Percentiles rank a stretch among this genome's conserved stretches.
These are phyloP conservation scores for Phyllosticta capitalensis DNA, from an alignment of 2,329 filamentous ascomycete species.

Conservation along the genomic window DNA sequence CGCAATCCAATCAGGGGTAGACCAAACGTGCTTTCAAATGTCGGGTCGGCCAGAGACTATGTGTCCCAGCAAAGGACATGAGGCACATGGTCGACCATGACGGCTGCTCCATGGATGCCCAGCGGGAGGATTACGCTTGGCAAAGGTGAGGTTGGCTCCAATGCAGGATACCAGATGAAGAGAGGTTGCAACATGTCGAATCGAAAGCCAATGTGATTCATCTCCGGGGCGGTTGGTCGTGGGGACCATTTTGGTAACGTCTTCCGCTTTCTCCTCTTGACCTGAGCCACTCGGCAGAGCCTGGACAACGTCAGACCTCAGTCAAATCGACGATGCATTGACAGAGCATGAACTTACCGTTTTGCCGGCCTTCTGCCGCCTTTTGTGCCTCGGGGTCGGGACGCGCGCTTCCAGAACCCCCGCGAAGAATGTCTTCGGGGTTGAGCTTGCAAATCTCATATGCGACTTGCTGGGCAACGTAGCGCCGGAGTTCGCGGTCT, in stretches of 20 bases:
- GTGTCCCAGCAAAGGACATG: background rate
- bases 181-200: background rate
- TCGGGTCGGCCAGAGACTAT: background rate
- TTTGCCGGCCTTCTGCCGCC: conserved; percentile 36
- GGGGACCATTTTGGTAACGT: conserved; percentile 26
- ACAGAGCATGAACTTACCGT: conserved; percentile 13
- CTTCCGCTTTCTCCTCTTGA: conserved; percentile 27
- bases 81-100: background rate
- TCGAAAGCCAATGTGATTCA: background rate
- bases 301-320: background rate
- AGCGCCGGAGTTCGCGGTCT: conserved; percentile 63
- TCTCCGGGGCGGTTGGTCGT: conserved; percentile 31
- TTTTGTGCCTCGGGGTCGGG: conserved; percentile 39
- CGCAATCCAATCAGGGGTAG: background rate
- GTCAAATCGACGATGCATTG: conserved; percentile 1
- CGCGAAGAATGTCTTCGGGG: conserved; percentile 36
- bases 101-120: background rate
- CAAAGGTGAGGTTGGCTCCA: too few relatives aligned
- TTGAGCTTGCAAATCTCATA: conserved; percentile 61
- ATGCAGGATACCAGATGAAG: background rate
- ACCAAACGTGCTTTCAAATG: background rate
- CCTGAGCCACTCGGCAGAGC: conserved; percentile 29
- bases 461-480: conserved; percentile 64
- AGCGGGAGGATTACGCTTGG: too few relatives aligned
- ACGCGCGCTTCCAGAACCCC: conserved; percentile 17